phyloP scores from a whole-genome alignment of 129 eudicot genomes.

The Ambrosia artemisiifolia region DNA sequence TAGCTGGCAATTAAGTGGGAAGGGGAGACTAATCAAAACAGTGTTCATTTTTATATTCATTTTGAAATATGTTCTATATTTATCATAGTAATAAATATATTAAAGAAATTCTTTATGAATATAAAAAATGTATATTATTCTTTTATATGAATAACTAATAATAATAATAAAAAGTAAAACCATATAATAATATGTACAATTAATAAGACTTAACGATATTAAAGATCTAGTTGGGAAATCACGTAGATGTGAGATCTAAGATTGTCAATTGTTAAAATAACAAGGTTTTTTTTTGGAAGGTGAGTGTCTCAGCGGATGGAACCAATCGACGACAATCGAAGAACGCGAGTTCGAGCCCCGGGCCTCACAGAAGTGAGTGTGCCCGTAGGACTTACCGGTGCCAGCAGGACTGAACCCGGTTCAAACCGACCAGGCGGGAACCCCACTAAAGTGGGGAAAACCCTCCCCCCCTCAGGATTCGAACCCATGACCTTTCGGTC shows the following conservation, averaged over 20 bases:
- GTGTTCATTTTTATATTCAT: not conserved
- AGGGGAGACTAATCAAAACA: conserved; percentile 9
- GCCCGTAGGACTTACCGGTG: too few species aligned
- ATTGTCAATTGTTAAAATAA: too few species aligned
- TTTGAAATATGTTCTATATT: not conserved
- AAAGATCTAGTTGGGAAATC: not conserved
- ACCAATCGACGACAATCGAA: too few species aligned
- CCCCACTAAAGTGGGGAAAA: too few species aligned
- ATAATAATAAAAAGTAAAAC: not conserved
- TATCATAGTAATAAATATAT: not conserved
- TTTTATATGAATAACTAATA: not conserved
- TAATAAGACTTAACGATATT: not conserved
- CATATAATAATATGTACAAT: not conserved
- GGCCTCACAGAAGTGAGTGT: too few species aligned
- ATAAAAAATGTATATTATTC: not conserved
- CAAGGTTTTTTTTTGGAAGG: too few species aligned
- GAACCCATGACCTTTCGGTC: too few species aligned
- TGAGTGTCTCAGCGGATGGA: too few species aligned
- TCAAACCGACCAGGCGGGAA: too few species aligned
- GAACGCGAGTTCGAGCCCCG: too few species aligned
- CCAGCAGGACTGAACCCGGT: too few species aligned
- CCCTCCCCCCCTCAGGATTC: too few species aligned
- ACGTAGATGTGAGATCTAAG: not conserved
- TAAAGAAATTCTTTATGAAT: not conserved
- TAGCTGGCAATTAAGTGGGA: conserved; percentile 17